Evolutionary conservation across 1,284 basidiomycete genomes (phyloP).

Genomic region (Naganishia sp.): DNA sequence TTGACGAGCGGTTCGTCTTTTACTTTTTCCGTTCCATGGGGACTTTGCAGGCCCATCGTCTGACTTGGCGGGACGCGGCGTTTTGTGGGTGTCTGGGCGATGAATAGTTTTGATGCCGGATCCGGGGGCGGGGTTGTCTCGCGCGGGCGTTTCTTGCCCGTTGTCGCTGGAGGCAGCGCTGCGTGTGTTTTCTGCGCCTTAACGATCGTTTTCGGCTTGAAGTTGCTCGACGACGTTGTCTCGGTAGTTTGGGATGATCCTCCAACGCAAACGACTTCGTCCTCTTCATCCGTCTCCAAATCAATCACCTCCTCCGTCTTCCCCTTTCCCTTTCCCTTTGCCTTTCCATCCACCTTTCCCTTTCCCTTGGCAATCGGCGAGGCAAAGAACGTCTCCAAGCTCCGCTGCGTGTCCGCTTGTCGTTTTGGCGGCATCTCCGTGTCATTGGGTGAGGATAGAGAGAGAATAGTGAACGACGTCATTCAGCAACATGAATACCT

Average conservation of each 20-base stretch:
- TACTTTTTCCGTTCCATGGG: slow-evolving; percentile 1
- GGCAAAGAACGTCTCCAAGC: slow-evolving; percentile 23
- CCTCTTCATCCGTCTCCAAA: slow-evolving; percentile 6
- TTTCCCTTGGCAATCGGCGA: not conserved
- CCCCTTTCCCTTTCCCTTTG: not conserved
- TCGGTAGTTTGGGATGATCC: not conserved
- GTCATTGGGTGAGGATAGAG: not conserved
- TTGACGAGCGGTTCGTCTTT: slow-evolving; percentile 2
- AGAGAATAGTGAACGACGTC: not conserved
- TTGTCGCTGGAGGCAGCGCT: not conserved
- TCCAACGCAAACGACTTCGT: not conserved
- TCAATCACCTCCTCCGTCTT: slow-evolving; percentile 3
- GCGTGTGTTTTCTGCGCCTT: not conserved
- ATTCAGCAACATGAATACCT: not conserved
- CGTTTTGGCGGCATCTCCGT: slow-evolving; percentile 5
- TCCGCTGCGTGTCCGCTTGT: slow-evolving; percentile 12
- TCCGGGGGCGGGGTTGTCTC: not conserved
- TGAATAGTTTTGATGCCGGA: not conserved
- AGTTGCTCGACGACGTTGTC: not conserved
- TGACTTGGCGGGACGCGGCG: not conserved
- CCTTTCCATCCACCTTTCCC: not conserved
- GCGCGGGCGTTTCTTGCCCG: not conserved
- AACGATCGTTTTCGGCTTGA: not conserved
- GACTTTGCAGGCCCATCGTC: slow-evolving; percentile 11
- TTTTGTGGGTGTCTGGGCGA: slow-evolving; percentile 13